These are phyloP conservation scores for Hygrophorus pudorinus DNA, from an alignment of 768 basidiomycete genomes.

Conservation along the genomic window DNA sequence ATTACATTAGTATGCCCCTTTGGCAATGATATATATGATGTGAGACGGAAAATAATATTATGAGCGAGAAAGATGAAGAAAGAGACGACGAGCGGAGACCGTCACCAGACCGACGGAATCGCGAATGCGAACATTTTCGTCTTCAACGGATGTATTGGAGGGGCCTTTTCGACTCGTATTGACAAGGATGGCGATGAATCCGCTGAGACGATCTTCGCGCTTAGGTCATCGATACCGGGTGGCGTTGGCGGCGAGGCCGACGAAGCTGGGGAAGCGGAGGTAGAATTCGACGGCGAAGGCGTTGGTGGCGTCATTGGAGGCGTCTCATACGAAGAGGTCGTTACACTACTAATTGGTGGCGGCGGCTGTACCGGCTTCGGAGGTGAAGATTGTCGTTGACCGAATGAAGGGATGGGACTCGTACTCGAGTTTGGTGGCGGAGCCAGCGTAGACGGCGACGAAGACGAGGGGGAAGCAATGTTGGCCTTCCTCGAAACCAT, in stretches of 20 bases:
- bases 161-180: conserved; percentile 20
- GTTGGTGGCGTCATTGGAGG: conserved; percentile 38
- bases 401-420: conserved; percentile 39
- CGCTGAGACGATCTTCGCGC: conserved; percentile 37
- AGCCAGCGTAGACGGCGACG: background rate
- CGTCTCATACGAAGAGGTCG: conserved; percentile 17
- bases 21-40: too few relatives aligned
- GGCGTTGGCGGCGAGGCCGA: conserved; percentile 56
- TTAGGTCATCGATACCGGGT: conserved; percentile 37
- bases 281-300: conserved; percentile 39
- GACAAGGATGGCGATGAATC: conserved; percentile 30
- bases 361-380: conserved; percentile 22
- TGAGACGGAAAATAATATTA: too few relatives aligned
- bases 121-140: conserved; percentile 58
- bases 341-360: conserved; percentile 9
- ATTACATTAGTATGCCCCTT: too few relatives aligned
- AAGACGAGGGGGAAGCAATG: conserved; percentile 15
- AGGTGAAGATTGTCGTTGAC: conserved; percentile 25
- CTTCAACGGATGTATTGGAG: conserved; percentile 37
- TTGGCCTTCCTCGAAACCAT: conserved; percentile 49
- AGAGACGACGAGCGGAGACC: background rate
- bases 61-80: too few relatives aligned
- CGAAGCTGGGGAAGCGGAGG: conserved; percentile 48
- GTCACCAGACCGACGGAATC: conserved; percentile 50
- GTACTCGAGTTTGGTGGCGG: conserved; percentile 34